A percentile compares a stretch with the other conserved stretches of the same genome.
Conservation (phyloP, 139 green algal species). For the Asterochloris sp. region DNA sequence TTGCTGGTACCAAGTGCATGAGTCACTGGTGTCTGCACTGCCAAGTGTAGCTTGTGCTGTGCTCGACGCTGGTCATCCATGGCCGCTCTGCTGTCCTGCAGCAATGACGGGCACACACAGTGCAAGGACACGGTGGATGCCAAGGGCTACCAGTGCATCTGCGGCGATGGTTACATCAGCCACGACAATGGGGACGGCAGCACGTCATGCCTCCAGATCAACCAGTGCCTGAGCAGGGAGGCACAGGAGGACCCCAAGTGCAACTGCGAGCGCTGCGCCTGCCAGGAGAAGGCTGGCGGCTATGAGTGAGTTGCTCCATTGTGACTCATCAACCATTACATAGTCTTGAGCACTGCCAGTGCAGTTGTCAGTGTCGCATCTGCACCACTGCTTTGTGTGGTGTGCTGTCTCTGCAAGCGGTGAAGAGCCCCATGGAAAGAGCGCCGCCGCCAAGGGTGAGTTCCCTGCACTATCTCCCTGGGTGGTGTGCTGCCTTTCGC, state of each 20-base stretch:
- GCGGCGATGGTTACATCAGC: slow-evolving; percentile 52
- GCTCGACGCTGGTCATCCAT: background rate
- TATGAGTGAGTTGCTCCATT: slow-evolving; percentile 53
- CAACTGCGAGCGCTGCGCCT: slow-evolving; percentile 72
- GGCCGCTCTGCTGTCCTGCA: slow-evolving; percentile 10
- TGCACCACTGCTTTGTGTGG: background rate
- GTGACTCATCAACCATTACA: too few relatives aligned
- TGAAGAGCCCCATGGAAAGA: too few relatives aligned
- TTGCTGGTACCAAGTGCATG: too few relatives aligned
- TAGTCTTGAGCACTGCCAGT: too few relatives aligned
- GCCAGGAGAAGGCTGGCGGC: slow-evolving; percentile 65
- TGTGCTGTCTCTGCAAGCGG: background rate
- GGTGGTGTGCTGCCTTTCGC: too few relatives aligned
- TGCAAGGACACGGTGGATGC: slow-evolving; percentile 74
- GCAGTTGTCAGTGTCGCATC: too few relatives aligned
- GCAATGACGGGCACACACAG: slow-evolving; percentile 50
- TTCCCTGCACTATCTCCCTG: too few relatives aligned
- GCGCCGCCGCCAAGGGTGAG: too few relatives aligned
- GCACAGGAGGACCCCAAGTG: slow-evolving; percentile 45
- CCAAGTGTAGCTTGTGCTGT: background rate
- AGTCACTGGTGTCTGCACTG: too few relatives aligned
- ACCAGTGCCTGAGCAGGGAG: slow-evolving; percentile 58
- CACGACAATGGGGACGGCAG: slow-evolving; percentile 26
- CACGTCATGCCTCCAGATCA: slow-evolving; percentile 71
- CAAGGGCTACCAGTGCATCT: slow-evolving; percentile 72